phyloP scores from a whole-genome alignment of 2,329 filamentous ascomycete genomes.

The Knoxdaviesia proteae region DNA sequence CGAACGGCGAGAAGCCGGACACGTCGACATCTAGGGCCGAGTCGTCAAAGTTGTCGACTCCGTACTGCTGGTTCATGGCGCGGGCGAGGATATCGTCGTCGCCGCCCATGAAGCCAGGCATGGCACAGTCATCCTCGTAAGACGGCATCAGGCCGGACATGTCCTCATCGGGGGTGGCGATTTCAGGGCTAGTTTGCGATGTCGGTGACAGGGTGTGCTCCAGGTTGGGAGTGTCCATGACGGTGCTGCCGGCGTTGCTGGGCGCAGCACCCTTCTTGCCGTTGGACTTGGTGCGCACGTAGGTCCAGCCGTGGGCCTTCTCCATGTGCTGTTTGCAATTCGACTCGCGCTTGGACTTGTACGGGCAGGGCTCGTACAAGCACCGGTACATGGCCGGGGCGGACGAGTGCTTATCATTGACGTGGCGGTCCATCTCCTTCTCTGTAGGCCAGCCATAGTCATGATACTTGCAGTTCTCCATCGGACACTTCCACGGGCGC shows the following conservation, averaged over 20 bases:
- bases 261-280: slow-evolving; percentile 32
- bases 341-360: slow-evolving; percentile 85
- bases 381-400: slow-evolving; percentile 70
- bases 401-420: slow-evolving; percentile 85
- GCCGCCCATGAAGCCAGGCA: too few relatives aligned
- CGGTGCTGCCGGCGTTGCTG: slow-evolving; percentile 22
- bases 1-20: slow-evolving; percentile 16
- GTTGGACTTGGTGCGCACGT: slow-evolving; percentile 81
- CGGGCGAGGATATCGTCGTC: too few relatives aligned
- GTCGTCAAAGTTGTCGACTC: slow-evolving; percentile 15
- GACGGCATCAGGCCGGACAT: too few relatives aligned
- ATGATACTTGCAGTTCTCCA: slow-evolving; percentile 71
- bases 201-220: slow-evolving; percentile 42
- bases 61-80: too few relatives aligned
- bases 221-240: slow-evolving; percentile 35
- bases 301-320: slow-evolving; percentile 82
- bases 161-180: slow-evolving; percentile 25
- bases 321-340: slow-evolving; percentile 99
- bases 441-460: slow-evolving; percentile 87
- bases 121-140: too few relatives aligned
- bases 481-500: slow-evolving; percentile 82
- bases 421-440: slow-evolving; percentile 89
- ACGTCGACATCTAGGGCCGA: slow-evolving; percentile 17
- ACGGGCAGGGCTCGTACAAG: slow-evolving; percentile 63
- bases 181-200: slow-evolving; percentile 20